phyloP scores from a whole-genome alignment of 768 basidiomycete genomes.

The Suillus paluster region DNA sequence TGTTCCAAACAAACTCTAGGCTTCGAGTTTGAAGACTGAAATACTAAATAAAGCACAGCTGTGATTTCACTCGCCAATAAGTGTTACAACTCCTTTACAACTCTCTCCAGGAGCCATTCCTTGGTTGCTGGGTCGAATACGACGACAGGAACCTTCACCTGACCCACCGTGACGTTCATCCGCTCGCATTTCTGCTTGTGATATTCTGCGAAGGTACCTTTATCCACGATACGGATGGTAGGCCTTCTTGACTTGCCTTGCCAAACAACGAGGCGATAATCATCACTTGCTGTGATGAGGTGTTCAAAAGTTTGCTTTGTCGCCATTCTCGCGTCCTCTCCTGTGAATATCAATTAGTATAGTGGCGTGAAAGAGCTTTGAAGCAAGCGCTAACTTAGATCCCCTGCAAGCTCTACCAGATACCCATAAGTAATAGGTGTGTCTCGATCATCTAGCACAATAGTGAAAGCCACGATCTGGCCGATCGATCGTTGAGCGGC shows the following conservation, averaged over 20 bases:
- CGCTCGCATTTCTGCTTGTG: constrained; percentile 20
- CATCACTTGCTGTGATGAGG: neutral
- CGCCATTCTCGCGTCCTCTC: constrained; percentile 2
- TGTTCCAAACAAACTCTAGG: too few species aligned
- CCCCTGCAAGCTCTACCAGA: constrained; percentile 10
- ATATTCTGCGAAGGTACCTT: constrained; percentile 24
- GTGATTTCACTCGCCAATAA: too few species aligned
- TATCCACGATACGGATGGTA: constrained; percentile 24
- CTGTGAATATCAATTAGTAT: neutral
- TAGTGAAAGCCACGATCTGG: neutral
- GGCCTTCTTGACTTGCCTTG: constrained; percentile 9
- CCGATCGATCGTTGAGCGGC: constrained; percentile 2
- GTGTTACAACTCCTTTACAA: neutral
- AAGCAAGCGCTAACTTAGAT: neutral
- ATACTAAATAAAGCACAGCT: too few species aligned
- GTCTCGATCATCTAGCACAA: constrained; percentile 10
- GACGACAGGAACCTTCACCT: constrained; percentile 20
- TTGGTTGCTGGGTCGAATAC: neutral
- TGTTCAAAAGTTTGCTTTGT: constrained; percentile 7
- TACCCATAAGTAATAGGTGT: constrained; percentile 11
- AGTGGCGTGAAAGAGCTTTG: neutral
- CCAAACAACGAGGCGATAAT: neutral
- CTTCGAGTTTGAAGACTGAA: too few species aligned
- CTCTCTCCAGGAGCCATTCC: constrained; percentile 8
- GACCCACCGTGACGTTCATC: constrained; percentile 5